Conservation (phyloP, 2,329 filamentous ascomycete genomes). For the Metarhizium robertsii region DNA sequence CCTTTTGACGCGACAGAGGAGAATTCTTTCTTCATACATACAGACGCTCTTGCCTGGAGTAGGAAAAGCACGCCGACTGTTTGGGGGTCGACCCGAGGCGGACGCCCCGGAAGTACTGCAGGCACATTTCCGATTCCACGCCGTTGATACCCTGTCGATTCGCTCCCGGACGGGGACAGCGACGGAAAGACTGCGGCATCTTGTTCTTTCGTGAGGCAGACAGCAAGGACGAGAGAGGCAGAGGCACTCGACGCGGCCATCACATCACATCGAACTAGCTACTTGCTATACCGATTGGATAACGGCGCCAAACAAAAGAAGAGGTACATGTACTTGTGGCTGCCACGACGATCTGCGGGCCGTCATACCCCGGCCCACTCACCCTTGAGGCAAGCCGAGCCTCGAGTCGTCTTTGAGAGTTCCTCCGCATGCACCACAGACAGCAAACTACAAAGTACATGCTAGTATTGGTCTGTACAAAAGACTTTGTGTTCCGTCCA, state of each 20-base stretch:
- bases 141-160: neutral
- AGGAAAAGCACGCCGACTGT: neutral
- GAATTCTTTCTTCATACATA: neutral
- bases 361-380: constrained; percentile 4
- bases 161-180: neutral
- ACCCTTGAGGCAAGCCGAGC: neutral
- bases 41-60: neutral
- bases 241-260: no score
- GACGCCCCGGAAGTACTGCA: neutral
- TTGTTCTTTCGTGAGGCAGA: no score
- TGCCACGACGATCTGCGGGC: constrained; percentile 1
- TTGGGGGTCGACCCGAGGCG: neutral
- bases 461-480: neutral
- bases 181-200: no score
- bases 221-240: no score
- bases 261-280: neutral
- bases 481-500: neutral
- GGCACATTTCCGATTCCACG: neutral
- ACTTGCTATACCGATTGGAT: neutral
- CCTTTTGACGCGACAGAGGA: neutral
- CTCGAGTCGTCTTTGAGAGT: neutral
- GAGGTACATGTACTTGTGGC: neutral
- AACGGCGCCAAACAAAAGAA: neutral
- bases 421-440: neutral
- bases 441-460: neutral